Base-by-base conservation (phyloP, 768 basidiomycete genomes). In the Boletus sensibilis region DNA sequence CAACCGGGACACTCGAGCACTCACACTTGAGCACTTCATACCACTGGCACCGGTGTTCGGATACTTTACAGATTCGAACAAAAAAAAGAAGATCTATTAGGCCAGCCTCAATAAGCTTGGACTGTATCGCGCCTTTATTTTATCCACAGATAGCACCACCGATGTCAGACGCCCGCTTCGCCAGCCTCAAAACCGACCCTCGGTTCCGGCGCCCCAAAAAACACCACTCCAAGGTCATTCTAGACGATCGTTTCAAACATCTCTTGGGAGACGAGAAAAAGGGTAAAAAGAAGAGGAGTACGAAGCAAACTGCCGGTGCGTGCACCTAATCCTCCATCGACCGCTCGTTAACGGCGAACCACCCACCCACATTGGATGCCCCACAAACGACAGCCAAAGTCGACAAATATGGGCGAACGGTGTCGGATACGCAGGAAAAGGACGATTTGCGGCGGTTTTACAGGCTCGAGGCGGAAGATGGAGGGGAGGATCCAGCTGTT, bases 161-260 rank as follows among this genome's bases (percentile, higher is more conserved):
- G 35, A 56, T 88, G 86, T 83, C 88, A 14, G 92, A 97, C 73
- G 79, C 90, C n/a, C 83, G 96, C 21, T 99, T 98, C 72, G 82
- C 89, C 20, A 79, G 90, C 50, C 78, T 98, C 53, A 87, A 84
- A 68, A 85, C 92, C 14, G 96, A 99, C 70, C 97, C 97, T 44
- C 85, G 97, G 47, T 99, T 99, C 76, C 80, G 94, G 25, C 82
- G 83, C 33, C 90, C 92, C 2, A 90, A 85, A 69, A 92, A 87
- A 72, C 84, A 87, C 35, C 76, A 85, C 55, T 76, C 83, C 61
- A 97, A 94, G 72, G 87, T 97, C 50, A 82, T 89, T 51, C 82
- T 98, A 37, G 97, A 99, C 70, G 87, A 94, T 12, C 86, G 97
- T 23, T 99, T 98, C 81, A 92, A 88, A 71, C 76, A 79, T 52